Base-by-base conservation (phyloP, 1,284 basidiomycete species). In the Erythrobasidium hasegawianum region DNA sequence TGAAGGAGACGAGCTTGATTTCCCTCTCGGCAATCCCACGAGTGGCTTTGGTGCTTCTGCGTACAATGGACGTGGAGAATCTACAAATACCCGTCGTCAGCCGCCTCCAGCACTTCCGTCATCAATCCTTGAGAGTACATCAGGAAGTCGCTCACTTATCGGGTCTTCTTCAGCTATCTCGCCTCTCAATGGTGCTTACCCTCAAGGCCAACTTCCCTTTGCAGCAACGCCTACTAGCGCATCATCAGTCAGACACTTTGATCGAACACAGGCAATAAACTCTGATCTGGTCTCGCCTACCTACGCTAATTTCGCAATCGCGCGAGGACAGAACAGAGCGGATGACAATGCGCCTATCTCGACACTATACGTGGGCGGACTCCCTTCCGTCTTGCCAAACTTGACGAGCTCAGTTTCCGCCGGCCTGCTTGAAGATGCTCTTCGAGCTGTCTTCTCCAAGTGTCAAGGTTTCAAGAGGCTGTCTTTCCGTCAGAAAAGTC, bases 331-430 rank as follows among this genome's bases (percentile, higher is more conserved):
- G 64, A 88, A 86, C 70, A 83, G 85, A 5, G 85, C 90, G 43
- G 91, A 95, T 78, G 88, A 92, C 79, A 93, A 93, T 76, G 89
- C 89, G 73, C 89, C 90, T 16, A 93, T 92, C 78, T 95, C 94
- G 75, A 96, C 93, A 2, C 82, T 97, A 14, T 97, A 96, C 75
- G 91, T 97, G 10, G 93, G 93, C 53, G 95, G 95, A 74, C 79
- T 97, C 59, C 93, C 93, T 4, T 69, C 74, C 0, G 70, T 73
- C 1, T 33, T 64, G 33, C 58, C 53, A 1, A 57, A 59, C 14
- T 24, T 61, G 8, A 55, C 59, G 14, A 39, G 59, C 18, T 65
- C 69, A 10, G 64, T 69, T 16, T 59, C 89, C 14, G 83, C 86
- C 53, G 87, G 87, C 72, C 85, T 87, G 73, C 82, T 97, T 0